Percentiles rank a stretch among this genome's conserved stretches.
phyloP scores from a whole-genome alignment of 345 rosid genomes.

The Gossypium ekmanianum region DNA sequence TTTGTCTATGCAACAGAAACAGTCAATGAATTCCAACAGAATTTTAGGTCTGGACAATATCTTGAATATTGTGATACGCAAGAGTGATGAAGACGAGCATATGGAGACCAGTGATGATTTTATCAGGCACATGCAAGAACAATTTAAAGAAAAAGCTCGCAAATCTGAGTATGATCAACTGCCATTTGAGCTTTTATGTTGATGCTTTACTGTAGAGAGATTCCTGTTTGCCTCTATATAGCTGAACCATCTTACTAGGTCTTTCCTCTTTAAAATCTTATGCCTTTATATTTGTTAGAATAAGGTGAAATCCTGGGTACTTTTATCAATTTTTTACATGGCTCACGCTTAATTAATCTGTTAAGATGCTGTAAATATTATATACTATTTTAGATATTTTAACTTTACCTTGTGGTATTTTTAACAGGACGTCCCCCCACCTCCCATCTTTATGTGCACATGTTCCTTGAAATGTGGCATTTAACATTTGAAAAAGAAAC shows the following conservation, averaged over 20 bases:
- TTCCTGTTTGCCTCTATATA: not conserved
- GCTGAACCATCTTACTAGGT: not conserved
- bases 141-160: slow-evolving; percentile 1
- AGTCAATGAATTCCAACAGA: slow-evolving; percentile 70
- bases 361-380: not conserved
- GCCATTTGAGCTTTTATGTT: not conserved
- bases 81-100: slow-evolving; percentile 68
- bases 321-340: not conserved
- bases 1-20: slow-evolving; percentile 73
- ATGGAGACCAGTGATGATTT: slow-evolving; percentile 97
- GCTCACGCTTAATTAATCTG: slow-evolving; percentile 1
- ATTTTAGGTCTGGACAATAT: slow-evolving; percentile 83
- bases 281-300: not conserved
- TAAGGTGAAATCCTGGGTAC: not conserved
- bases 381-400: not conserved
- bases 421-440: not conserved
- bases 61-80: slow-evolving; percentile 93
- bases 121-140: slow-evolving; percentile 47
- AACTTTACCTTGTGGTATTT: not conserved
- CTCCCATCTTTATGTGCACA: not conserved
- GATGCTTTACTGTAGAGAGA: not conserved
- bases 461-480: not conserved
- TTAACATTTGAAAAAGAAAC: not conserved
- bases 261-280: not conserved
- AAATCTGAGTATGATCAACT: not conserved